Percentiles rank a stretch among this genome's conserved stretches.
These are phyloP conservation scores for Euphrasia confusa DNA, from an alignment of 257 asterid genomes.

Conservation along the genomic window DNA sequence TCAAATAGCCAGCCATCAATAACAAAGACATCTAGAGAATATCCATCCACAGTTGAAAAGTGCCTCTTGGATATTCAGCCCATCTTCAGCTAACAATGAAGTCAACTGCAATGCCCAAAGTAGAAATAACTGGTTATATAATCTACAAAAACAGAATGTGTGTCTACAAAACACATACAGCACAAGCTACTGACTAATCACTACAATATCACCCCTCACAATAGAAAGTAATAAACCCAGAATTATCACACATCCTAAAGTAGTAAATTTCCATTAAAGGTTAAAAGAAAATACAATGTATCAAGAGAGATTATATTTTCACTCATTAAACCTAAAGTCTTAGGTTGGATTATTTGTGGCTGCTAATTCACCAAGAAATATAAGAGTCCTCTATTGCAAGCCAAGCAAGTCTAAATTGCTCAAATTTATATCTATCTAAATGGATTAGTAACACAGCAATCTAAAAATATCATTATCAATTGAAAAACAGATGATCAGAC, in stretches of 20 bases:
- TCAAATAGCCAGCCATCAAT: too few species aligned
- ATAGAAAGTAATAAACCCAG: background rate
- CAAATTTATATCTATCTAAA: background rate
- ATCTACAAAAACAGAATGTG: too few species aligned
- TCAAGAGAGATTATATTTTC: background rate
- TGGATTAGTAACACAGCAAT: constrained; percentile 10
- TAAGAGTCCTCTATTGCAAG: background rate
- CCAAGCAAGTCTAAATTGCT: too few species aligned
- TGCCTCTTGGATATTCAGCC: too few species aligned
- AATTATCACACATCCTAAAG: background rate
- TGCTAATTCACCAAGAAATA: constrained; percentile 1
- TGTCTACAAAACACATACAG: too few species aligned
- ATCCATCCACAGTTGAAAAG: too few species aligned
- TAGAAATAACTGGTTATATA: too few species aligned
- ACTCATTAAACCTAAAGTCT: too few species aligned
- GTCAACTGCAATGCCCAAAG: too few species aligned
- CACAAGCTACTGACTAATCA: too few species aligned
- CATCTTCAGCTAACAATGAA: too few species aligned
- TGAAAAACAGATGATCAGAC: constrained; percentile 1
- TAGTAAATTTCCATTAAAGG: background rate
- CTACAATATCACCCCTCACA: background rate
- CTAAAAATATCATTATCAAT: background rate
- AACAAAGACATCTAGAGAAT: too few species aligned
- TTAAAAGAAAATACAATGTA: background rate
- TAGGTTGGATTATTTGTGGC: background rate